Base-by-base conservation (phyloP, 176 grass and related monocot species). In the Carex kokanica region DNA sequence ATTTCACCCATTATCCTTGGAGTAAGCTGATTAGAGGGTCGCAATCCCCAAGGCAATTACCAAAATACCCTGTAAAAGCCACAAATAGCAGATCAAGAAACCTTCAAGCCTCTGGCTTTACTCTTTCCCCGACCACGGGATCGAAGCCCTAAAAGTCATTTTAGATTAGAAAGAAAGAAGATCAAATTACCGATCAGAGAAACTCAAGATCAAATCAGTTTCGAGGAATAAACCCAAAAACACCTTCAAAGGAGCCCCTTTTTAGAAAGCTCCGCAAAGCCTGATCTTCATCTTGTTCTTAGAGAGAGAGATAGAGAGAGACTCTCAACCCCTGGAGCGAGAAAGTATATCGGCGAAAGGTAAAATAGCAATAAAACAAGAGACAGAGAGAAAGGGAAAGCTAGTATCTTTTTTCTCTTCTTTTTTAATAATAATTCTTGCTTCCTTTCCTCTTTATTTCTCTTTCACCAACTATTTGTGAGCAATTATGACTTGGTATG, bases 401-500 rank as follows among this genome's bases (percentile, higher is more conserved):
- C 34, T 65, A 63, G 52, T 84, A 85, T 83, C 15, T 41, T 67
- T 71, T 24, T 86, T 73, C 64, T 54, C 27, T 23, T 4, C 6
- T 38, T 63, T 63, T 62, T 62, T 52, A 36, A 12, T 60, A 59
- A 71, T 47, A 65, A 82, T 82, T 80, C 16, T 52, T 82, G 57
- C 36, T 64, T 40, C 53, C 29, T 71, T 74, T 53, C 38, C 40
- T 63, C 36, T 55, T 67, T 68, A 67, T 68, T 55, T 82, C 29
- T 81, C 78, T 81, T 81, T 82, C 80, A 82, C 61, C 80, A 82
- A 82, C 80, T 82, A 82, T 82, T 82, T 66, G 60, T 55, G 61
- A 82, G 80, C 80, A 65, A 82, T 82, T 68, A 82, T 82, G 80
- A 82, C 78, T 82, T 82, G 41, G 60, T 67, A 82, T 82, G 61